Percentiles rank a stretch among this genome's conserved stretches.
phyloP scores from a whole-genome alignment of 2,329 filamentous ascomycete species.

The Xylariales sp. region DNA sequence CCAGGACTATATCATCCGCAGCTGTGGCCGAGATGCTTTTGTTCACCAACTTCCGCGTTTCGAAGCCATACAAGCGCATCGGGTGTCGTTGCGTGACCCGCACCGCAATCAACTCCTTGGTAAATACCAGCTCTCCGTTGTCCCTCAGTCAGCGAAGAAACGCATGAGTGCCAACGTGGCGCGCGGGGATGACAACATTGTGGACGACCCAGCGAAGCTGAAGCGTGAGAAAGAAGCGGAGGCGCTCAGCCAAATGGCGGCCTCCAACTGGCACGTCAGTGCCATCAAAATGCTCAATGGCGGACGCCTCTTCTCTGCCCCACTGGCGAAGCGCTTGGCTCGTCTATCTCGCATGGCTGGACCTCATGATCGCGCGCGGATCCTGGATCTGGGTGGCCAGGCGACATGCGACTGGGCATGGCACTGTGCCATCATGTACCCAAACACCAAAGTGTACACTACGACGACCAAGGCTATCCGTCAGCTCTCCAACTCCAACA shows the following conservation, averaged over 20 bases:
- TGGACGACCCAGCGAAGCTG: conserved; percentile 59
- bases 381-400: conserved; percentile 84
- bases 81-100: conserved; percentile 65
- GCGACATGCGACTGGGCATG: conserved; percentile 91
- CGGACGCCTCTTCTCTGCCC: conserved; percentile 59
- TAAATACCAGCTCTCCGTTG: conserved; percentile 72
- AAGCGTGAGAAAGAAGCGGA: conserved; percentile 74
- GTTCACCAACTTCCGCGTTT: conserved; percentile 80
- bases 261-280: conserved; percentile 57
- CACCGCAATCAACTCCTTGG: conserved; percentile 81
- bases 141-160: conserved; percentile 65
- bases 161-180: conserved; percentile 68
- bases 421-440: conserved; percentile 83
- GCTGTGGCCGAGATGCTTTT: conserved; percentile 69
- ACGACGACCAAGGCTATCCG: conserved; percentile 70
- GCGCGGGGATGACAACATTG: conserved; percentile 62
- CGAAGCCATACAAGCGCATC: conserved; percentile 80
- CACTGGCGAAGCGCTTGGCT: conserved; percentile 57
- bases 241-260: conserved; percentile 66
- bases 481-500: conserved; percentile 67
- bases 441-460: conserved; percentile 81
- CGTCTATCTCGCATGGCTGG: conserved; percentile 48
- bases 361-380: conserved; percentile 52
- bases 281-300: conserved; percentile 58
- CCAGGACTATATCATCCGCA: conserved; percentile 64